Conservation (phyloP, 345 rosid species). For the Mangifera indica region DNA sequence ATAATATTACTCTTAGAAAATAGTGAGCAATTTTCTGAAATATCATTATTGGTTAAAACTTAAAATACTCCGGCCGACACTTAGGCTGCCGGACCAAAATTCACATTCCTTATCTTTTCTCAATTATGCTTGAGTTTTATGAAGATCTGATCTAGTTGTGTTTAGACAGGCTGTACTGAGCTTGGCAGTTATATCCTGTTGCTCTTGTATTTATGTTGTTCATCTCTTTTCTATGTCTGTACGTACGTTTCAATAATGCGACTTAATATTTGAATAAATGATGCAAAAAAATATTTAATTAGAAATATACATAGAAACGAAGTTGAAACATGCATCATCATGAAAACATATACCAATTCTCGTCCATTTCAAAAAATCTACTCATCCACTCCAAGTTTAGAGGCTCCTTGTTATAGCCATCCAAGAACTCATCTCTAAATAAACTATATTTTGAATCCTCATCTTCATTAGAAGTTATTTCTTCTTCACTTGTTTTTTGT, state of each 20-base stretch:
- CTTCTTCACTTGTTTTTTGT: constrained; percentile 11
- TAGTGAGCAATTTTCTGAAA: too few species aligned
- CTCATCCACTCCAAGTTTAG: constrained; percentile 47
- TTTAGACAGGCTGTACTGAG: neutral
- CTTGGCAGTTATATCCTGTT: neutral
- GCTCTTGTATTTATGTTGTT: neutral
- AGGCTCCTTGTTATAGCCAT: constrained; percentile 29
- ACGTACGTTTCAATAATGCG: neutral
- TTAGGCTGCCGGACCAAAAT: neutral
- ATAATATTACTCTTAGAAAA: too few species aligned
- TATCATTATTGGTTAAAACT: too few species aligned
- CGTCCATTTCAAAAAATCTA: constrained; percentile 36
- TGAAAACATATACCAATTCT: constrained; percentile 27
- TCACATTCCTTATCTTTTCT: neutral
- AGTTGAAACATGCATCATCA: neutral
- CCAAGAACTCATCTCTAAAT: constrained; percentile 22
- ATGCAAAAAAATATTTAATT: too few species aligned
- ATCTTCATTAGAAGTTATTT: constrained; percentile 2
- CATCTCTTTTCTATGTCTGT: neutral
- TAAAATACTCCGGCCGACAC: too few species aligned
- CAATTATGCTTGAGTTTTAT: neutral
- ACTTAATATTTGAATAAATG: too few species aligned
- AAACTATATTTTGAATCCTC: constrained; percentile 14
- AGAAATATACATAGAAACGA: neutral
- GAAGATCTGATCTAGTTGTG: neutral